These are phyloP conservation scores for Ganoderma sinense DNA, from an alignment of 1,284 basidiomycete genomes.

Conservation along the genomic window DNA sequence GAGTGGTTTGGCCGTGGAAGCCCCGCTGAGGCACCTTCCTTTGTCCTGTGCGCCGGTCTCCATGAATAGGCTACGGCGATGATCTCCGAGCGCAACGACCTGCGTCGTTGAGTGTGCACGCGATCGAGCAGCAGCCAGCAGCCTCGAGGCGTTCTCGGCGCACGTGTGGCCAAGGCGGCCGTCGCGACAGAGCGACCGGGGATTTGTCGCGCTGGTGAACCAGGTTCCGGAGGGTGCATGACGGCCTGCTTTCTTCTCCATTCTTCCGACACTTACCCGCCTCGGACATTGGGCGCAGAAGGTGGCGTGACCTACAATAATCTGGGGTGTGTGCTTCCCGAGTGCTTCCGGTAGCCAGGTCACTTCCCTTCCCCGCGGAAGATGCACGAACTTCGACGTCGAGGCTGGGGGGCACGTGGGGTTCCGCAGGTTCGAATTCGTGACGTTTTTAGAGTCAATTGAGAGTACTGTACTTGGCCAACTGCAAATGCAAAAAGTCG, in stretches of 20 bases:
- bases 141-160: neutral
- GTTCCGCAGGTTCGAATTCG: neutral
- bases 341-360: neutral
- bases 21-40: neutral
- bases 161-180: slow-evolving; percentile 9
- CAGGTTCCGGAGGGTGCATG: neutral
- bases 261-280: slow-evolving; percentile 10
- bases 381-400: neutral
- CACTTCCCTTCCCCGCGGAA: neutral
- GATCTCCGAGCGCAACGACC: neutral
- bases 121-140: neutral
- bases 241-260: neutral
- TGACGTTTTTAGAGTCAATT: neutral
- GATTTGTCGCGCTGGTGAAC: neutral
- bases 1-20: slow-evolving; percentile 11
- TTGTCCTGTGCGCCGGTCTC: neutral
- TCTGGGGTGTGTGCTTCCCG: neutral
- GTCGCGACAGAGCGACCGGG: slow-evolving; percentile 6
- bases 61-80: neutral
- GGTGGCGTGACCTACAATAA: neutral
- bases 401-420: neutral
- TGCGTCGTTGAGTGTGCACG: neutral
- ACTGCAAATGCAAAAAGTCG: neutral
- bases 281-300: neutral
- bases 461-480: neutral